A percentile compares a stretch with the other conserved stretches of the same genome.
Conservation (phyloP, 2,329 filamentous ascomycete genomes). For the Fusarium sp. region DNA sequence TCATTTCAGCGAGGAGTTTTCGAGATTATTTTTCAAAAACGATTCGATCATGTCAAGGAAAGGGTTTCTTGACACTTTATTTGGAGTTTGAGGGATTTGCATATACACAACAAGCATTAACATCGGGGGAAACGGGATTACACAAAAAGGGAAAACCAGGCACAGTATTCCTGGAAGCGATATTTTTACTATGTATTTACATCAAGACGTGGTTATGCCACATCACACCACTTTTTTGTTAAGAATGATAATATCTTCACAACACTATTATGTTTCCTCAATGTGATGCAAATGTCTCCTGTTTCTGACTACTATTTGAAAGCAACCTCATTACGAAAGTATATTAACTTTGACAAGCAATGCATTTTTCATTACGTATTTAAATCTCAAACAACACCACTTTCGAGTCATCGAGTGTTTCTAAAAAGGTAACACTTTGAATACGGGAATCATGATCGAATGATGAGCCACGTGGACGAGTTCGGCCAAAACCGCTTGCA, state of each 20-base stretch:
- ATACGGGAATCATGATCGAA: slow-evolving; percentile 17
- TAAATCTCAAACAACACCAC: slow-evolving; percentile 19
- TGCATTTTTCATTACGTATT: slow-evolving; percentile 2
- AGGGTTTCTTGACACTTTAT: slow-evolving; percentile 11
- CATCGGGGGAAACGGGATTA: slow-evolving; percentile 11
- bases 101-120: slow-evolving; percentile 4
- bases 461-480: slow-evolving; percentile 32
- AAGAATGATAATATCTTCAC: slow-evolving; percentile 25
- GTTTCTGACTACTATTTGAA: neutral
- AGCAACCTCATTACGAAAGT: neutral
- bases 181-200: slow-evolving; percentile 28
- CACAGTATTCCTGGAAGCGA: slow-evolving; percentile 24
- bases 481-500: slow-evolving; percentile 19
- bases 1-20: slow-evolving; percentile 44
- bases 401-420: slow-evolving; percentile 12
- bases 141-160: slow-evolving; percentile 22
- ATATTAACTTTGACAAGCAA: neutral
- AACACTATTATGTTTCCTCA: neutral
- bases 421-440: slow-evolving; percentile 1
- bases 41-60: slow-evolving; percentile 9
- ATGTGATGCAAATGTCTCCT: slow-evolving; percentile 9
- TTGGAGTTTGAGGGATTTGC: slow-evolving; percentile 23
- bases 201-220: slow-evolving; percentile 13
- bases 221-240: slow-evolving; percentile 1
- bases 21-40: slow-evolving; percentile 31